These are phyloP conservation scores for Chalaropsis ovoidea DNA, from an alignment of 2,329 filamentous ascomycete genomes.

Conservation along the genomic window DNA sequence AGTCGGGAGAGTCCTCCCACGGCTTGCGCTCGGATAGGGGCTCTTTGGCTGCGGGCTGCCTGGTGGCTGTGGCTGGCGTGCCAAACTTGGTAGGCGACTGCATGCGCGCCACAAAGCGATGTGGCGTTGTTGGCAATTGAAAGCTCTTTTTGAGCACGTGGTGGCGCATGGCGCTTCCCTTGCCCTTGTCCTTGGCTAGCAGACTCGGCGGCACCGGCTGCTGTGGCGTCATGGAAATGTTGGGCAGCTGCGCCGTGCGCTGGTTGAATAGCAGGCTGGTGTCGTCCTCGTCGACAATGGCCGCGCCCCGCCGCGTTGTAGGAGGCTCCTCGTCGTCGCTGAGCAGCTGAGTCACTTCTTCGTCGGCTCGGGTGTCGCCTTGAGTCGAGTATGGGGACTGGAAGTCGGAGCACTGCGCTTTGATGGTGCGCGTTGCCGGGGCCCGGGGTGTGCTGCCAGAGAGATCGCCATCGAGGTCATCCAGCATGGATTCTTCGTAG, in stretches of 20 bases:
- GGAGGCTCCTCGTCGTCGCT: constrained; percentile 33
- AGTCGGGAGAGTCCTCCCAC: constrained; percentile 45
- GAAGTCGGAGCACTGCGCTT: constrained; percentile 48
- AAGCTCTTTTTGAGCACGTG: constrained; percentile 93
- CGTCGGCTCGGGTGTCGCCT: constrained; percentile 48
- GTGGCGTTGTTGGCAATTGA: constrained; percentile 82
- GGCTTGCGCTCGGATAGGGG: constrained; percentile 15
- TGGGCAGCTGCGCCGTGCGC: constrained; percentile 46
- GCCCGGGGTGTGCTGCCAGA: constrained; percentile 57
- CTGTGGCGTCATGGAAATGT: constrained; percentile 49
- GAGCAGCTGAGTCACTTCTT: constrained; percentile 32
- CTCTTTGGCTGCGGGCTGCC: neutral
- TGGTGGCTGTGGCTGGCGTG: neutral
- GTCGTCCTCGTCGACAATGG: constrained; percentile 35
- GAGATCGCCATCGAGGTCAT: constrained; percentile 45
- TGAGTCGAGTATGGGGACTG: constrained; percentile 71
- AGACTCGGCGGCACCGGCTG: constrained; percentile 43
- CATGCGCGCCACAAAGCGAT: constrained; percentile 41
- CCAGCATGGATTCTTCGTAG: constrained; percentile 56
- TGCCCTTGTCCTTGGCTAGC: constrained; percentile 30
- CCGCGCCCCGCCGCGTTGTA: constrained; percentile 24
- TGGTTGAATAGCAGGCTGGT: constrained; percentile 44
- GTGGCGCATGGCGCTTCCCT: constrained; percentile 72
- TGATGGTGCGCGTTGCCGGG: constrained; percentile 41
- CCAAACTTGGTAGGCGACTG: constrained; percentile 19